Percentiles rank a stretch among this genome's conserved stretches.
phyloP scores from a whole-genome alignment of 23 red algal genomes.

The Gracilaria gracilis region DNA sequence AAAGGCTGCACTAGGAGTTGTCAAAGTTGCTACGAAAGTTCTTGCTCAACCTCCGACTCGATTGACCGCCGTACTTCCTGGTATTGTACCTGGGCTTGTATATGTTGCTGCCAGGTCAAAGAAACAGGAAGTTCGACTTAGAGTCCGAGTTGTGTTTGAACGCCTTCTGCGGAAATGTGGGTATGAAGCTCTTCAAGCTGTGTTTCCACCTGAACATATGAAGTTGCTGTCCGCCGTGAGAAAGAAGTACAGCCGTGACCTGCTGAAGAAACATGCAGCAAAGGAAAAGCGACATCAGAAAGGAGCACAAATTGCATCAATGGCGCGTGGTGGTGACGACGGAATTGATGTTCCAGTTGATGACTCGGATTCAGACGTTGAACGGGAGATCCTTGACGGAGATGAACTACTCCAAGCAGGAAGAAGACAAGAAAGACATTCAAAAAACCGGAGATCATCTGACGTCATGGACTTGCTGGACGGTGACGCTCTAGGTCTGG shows the following conservation, averaged over 20 bases:
- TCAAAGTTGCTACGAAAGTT: conserved; percentile 78
- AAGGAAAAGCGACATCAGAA: conserved; percentile 16
- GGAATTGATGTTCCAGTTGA: conserved; percentile 20
- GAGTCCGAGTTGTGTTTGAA: conserved; percentile 88
- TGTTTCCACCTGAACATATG: conserved; percentile 76
- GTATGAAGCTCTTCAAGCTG: conserved; percentile 55
- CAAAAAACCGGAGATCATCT: not conserved
- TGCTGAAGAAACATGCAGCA: conserved; percentile 54
- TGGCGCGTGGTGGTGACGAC: conserved; percentile 7
- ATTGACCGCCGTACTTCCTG: conserved; percentile 46
- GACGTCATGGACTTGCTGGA: conserved; percentile 57
- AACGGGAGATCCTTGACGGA: conserved; percentile 69
- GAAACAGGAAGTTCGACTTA: conserved; percentile 78
- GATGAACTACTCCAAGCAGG: conserved; percentile 29
- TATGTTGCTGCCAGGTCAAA: conserved; percentile 60
- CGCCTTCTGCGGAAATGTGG: conserved; percentile 77
- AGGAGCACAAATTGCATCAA: not conserved
- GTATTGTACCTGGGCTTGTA: conserved; percentile 74
- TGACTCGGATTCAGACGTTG: conserved; percentile 70
- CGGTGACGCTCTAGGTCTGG: not conserved
- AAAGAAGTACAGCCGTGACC: conserved; percentile 74
- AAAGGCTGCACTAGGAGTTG: conserved; percentile 66
- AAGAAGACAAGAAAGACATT: not conserved
- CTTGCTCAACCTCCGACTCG: conserved; percentile 38
- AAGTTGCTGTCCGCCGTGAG: conserved; percentile 75